Evolutionary conservation across 2,329 filamentous ascomycete species (phyloP).

Genomic region (Trichoderma simmonsii): DNA sequence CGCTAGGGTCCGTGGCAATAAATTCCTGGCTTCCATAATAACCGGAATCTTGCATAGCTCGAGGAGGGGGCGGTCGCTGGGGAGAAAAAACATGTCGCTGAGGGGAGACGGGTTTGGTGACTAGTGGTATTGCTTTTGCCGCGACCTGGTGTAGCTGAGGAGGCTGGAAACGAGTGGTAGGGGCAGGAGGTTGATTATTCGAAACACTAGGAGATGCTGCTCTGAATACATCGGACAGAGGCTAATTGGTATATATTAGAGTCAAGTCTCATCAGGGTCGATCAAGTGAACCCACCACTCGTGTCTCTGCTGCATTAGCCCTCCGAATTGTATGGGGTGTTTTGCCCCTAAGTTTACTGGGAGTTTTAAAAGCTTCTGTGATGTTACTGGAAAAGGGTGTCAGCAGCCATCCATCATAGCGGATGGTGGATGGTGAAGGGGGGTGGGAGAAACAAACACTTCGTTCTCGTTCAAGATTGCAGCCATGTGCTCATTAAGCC

Average conservation of each 20-base stretch:
- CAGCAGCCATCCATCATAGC: conserved; percentile 17
- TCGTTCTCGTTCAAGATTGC: conserved; percentile 86
- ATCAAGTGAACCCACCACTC: conserved; percentile 54
- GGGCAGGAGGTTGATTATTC: conserved; percentile 49
- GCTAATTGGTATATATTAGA: conserved; percentile 42
- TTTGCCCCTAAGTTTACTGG: conserved; percentile 77
- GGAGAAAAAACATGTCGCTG: conserved; percentile 33
- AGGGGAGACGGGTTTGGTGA: conserved; percentile 34
- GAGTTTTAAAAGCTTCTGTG: conserved; percentile 93
- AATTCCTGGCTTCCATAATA: conserved; percentile 65
- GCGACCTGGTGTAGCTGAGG: conserved; percentile 59
- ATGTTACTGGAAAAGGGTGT: conserved; percentile 63
- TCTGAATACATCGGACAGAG: conserved; percentile 58
- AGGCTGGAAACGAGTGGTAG: conserved; percentile 48
- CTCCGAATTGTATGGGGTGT: conserved; percentile 72
- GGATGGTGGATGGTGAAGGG: neutral
- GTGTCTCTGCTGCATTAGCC: conserved; percentile 52
- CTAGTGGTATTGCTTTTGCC: conserved; percentile 33
- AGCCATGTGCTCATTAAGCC: conserved; percentile 98
- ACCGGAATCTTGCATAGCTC: conserved; percentile 56
- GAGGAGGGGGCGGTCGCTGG: conserved; percentile 27
- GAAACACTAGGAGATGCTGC: conserved; percentile 53
- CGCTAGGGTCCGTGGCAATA: conserved; percentile 27
- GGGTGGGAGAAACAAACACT: conserved; percentile 55
- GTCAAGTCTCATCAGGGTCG: neutral